Evolutionary conservation across 805 yeast genomes (phyloP), one percentile per base, ranked within the genome.

Genomic region (Starmerella roubikii): DNA sequence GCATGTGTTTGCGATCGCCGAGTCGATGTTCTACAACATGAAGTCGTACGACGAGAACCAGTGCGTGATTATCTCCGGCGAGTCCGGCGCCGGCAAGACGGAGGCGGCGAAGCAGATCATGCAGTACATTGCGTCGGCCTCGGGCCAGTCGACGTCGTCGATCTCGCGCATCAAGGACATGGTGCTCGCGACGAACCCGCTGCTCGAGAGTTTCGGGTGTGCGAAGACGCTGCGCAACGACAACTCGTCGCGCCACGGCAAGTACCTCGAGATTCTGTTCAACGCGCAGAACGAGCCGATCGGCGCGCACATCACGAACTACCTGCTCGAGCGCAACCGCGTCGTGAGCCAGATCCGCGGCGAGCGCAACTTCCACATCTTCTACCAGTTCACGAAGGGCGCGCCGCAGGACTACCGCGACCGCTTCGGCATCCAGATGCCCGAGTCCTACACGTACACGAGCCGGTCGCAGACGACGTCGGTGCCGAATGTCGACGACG

Each of bases 1-100:
- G 3, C 99, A 91, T 61, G 98, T 91, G 23, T 91, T 78, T 61
- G 94, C 97, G 38, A 85, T 91, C 53, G 98, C 99, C 10, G 99
- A 91, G 61, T 65, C 93, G 26, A 85, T 91, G 94, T 91, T 79
- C 60, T 88, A 91, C 62, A 82, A 88, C 58, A 71, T 91, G 76
- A 86, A 86, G 60, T 79, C 94, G 0, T 91, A 91, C 61, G 74
- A 80, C 42, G 97, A 91, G 53, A 84, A 76, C 55, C 98, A 91
- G 59, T 88, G 97, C 69, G 97, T 91, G 18, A 91, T 91, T 52
- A 91, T 91, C 49, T 82, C 94, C 3, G 97, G 97, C 41, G 97
- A 88, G 59, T 82, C 94, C 1, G 97, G 97, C 46, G 97, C 97
- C 4, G 97, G 97, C 36, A 88, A 88, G 57, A 88, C 97, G 4